Conservation (phyloP, 345 rosid species). For the Salix caprea region DNA sequence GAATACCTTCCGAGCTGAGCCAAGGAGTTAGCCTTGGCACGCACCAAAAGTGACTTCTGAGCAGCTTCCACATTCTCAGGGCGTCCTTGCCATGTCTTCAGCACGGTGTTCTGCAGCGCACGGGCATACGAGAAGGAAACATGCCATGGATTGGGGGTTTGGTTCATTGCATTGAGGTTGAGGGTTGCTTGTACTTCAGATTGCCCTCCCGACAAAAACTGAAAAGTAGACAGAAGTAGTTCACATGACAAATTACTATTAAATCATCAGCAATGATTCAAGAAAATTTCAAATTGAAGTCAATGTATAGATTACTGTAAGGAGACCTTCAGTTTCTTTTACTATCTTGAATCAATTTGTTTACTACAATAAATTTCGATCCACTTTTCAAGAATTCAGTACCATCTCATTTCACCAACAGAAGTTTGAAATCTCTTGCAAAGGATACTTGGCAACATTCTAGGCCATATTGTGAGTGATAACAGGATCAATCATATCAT, state of each 20-base stretch:
- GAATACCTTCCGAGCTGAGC: conserved; percentile 95
- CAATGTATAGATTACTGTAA: neutral
- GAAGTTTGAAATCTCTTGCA: too few relatives aligned
- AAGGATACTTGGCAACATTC: too few relatives aligned
- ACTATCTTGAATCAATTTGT: neutral
- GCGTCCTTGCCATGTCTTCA: conserved; percentile 90
- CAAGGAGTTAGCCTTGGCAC: conserved; percentile 92
- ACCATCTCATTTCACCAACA: neutral
- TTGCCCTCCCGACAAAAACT: conserved; percentile 98
- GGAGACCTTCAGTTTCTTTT: neutral
- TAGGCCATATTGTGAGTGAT: too few relatives aligned
- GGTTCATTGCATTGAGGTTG: conserved; percentile 96
- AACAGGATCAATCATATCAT: too few relatives aligned
- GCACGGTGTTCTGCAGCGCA: conserved; percentile 89
- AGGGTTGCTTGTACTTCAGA: conserved; percentile 92
- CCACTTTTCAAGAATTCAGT: neutral
- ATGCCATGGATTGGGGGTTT: conserved; percentile 96
- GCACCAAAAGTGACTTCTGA: conserved; percentile 79
- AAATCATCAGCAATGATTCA: neutral
- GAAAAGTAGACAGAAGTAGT: conserved; percentile 13
- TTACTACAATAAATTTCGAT: neutral
- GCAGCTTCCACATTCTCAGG: conserved; percentile 78
- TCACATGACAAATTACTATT: neutral
- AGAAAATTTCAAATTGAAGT: neutral
- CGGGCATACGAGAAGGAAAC: conserved; percentile 98